Base-by-base conservation (phyloP, 2,329 filamentous ascomycete genomes). In the Pseudocercospora musae region DNA sequence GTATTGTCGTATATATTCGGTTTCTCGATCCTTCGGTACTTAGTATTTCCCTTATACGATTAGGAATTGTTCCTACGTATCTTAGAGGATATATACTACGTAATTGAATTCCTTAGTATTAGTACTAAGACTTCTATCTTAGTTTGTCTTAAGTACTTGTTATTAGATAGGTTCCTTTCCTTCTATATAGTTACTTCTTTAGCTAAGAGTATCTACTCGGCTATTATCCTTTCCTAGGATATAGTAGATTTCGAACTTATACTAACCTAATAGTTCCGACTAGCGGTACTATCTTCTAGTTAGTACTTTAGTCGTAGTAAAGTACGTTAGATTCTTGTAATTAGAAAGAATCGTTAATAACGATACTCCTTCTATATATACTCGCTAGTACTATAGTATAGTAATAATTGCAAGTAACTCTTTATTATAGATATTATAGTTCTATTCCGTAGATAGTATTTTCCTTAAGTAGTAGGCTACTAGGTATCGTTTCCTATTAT, bases 231-330 rank as follows among this genome's bases (percentile, higher is more conserved):
- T 61, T 18, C 62, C 59, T 54, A 21, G 64, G 4, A 42, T 66
- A 44, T 66, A 66, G 23, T 49, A 21, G 40, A 66, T 66, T 48
- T 60, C 46, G 42, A 66, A 66, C 50, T 66, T 64, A 42, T 66
- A 64, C 52, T 57, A 48, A 29, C 49, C 37, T 8, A 59, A 56
- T 23, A 60, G 62, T 48, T 66, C 57, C 13, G 13, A 44, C 40
- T 46, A 57, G 55, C 13, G 13, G 55, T 8, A 23, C 55, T 57
- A 29, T 27, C 37, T n/a, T 15, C 33, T 33, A 46, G 55, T 57
- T 48, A 44, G 23, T 46, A 57, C 40, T 40, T 57, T 57, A 44
- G 33, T 57, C 21, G 37, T 44, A 57, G 40, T 57, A 46, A 54
- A 54, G 25, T 54, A 54, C 10, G 25, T 54, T 54, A 54, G 50